phyloP scores from a whole-genome alignment of 106 monocot species.

The Dioscorea dumetorum region DNA sequence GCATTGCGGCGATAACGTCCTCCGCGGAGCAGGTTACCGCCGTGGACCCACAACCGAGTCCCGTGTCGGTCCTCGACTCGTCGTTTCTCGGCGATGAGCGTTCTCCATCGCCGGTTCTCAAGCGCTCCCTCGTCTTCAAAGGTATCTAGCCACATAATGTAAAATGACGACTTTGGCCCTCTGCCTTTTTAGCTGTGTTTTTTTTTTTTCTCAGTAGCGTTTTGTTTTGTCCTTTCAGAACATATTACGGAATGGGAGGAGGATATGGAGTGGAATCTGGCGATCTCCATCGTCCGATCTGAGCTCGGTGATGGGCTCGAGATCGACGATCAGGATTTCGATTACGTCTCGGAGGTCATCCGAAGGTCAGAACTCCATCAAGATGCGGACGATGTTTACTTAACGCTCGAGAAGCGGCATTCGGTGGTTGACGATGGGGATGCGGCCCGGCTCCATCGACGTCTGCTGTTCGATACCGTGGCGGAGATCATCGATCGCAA shows the following conservation, averaged over 20 bases:
- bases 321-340: slow-evolving; percentile 37
- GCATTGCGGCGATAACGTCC: slow-evolving; percentile 69
- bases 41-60: slow-evolving; percentile 80
- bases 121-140: slow-evolving; percentile 47
- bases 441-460: slow-evolving; percentile 28
- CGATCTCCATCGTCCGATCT: slow-evolving; percentile 8
- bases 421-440: not conserved
- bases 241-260: slow-evolving; percentile 27
- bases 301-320: slow-evolving; percentile 9
- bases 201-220: not conserved
- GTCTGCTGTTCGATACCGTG: slow-evolving; percentile 64
- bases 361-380: slow-evolving; percentile 3
- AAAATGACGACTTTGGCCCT: not conserved
- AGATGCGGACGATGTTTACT: slow-evolving; percentile 20
- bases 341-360: slow-evolving; percentile 54
- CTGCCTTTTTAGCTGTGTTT: too few relatives aligned
- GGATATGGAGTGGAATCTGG: slow-evolving; percentile 19
- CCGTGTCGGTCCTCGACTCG: slow-evolving; percentile 80
- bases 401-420: slow-evolving; percentile 30
- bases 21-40: slow-evolving; percentile 27
- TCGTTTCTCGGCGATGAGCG: slow-evolving; percentile 37
- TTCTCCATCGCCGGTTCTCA: slow-evolving; percentile 25
- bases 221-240: slow-evolving; percentile 19
- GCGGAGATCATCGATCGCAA: slow-evolving; percentile 44
- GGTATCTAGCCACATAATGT: slow-evolving; percentile 9